Base-by-base conservation (phyloP, 768 basidiomycete genomes). In the Basidioascus undulatus region DNA sequence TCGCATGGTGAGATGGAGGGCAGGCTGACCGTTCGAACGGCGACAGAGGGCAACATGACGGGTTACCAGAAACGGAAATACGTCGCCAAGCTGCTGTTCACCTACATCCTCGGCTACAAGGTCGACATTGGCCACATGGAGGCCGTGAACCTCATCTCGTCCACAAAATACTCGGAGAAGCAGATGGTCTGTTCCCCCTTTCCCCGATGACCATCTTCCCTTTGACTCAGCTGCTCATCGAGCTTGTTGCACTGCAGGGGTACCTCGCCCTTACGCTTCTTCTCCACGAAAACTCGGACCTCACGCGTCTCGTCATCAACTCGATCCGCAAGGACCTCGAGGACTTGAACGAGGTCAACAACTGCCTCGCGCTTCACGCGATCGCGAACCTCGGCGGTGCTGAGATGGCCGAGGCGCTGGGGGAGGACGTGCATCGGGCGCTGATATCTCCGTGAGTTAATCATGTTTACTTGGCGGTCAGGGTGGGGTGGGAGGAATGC, bases 101-200 rank as follows among this genome's bases (percentile, higher is more conserved):
- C 92, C 6, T 96, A 94, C 54, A 98, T 98, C 52, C 65, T 98
- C 44, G 92, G 92, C 32, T 98, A 98, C 65, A 89, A 92, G 60
- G 86, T 96, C 50, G 92, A 98, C 56, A 72, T 96, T 18, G 92
- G 92, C 13, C 92, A 96, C 58, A 92, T 96, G 87, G 87, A 96
- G 55, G 89, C 92, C 20, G 84, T 96, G 49, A 96, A 98, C 58
- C 68, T 98, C 48, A 94, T 98, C 49, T 80, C 87, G 21, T 84
- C 81, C 53, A 60, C 70, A 25, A 96, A 94, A 53, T 98, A 98
- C 56, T 84, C 78, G 53, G 92, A 98, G 64, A 98, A 98, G 61
- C 92, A 98, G 59, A 96, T 98, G 47, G 89, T 92, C 55, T 49
- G 81, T 59, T 26, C 16, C 32, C 38, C 21, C 42, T 38, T 27